Conservation (phyloP, 1,284 basidiomycete species). For the Amylostereum areolatum region DNA sequence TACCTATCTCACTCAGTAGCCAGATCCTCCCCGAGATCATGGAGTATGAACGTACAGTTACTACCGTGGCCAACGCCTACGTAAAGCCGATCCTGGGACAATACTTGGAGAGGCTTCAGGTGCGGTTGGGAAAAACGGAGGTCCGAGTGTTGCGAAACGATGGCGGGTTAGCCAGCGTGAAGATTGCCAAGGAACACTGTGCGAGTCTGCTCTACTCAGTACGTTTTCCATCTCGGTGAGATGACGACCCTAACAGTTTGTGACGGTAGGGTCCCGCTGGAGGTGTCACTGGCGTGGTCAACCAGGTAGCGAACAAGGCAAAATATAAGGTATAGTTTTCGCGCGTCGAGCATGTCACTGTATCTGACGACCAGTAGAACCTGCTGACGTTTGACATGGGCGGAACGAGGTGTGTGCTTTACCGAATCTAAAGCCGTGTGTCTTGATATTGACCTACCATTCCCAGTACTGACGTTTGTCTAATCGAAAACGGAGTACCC, state of each 20-base stretch:
- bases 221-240: neutral
- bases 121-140: conserved; percentile 14
- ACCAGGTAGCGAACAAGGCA: conserved; percentile 17
- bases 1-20: conserved; percentile 22
- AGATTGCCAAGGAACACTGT: conserved; percentile 18
- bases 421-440: neutral
- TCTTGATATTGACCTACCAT: neutral
- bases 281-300: conserved; percentile 23
- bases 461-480: conserved; percentile 24
- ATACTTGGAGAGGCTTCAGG: conserved; percentile 21
- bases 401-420: neutral
- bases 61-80: conserved; percentile 24
- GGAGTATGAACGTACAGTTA: conserved; percentile 27
- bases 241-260: neutral
- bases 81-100: conserved; percentile 19
- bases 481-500: conserved; percentile 23
- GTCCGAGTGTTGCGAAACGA: conserved; percentile 23
- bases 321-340: conserved; percentile 15
- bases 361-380: conserved; percentile 11
- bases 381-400: conserved; percentile 25
- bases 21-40: conserved; percentile 24
- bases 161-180: conserved; percentile 20
- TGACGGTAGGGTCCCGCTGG: conserved; percentile 13
- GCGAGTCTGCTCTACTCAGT: conserved; percentile 19
- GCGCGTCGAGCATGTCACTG: neutral